Conservation (phyloP, 345 rosid genomes). For the Sisymbrium altissimum region DNA sequence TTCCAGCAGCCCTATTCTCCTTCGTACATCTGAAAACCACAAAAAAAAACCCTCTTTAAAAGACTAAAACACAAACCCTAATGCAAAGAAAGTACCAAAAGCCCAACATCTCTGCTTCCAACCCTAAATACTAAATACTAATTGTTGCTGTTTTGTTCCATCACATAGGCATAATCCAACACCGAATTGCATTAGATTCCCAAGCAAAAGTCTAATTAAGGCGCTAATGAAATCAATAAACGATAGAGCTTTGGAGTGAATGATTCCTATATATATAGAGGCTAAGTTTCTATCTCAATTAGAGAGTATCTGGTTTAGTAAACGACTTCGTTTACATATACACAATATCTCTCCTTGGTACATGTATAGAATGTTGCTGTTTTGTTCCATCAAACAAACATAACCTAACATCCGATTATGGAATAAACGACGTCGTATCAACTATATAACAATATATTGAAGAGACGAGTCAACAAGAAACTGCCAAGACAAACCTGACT, state of each 20-base stretch:
- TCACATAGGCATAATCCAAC: background rate
- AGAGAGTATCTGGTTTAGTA: background rate
- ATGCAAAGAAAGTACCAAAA: background rate
- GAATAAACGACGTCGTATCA: too few species aligned
- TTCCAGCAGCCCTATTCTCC: conserved; percentile 87
- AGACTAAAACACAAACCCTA: background rate
- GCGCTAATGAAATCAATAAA: background rate
- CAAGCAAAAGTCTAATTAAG: background rate
- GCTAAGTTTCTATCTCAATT: background rate
- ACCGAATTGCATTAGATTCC: background rate
- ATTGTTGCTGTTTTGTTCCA: background rate
- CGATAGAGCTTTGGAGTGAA: background rate
- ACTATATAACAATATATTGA: too few species aligned
- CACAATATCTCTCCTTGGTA: background rate
- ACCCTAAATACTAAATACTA: background rate
- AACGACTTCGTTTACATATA: background rate
- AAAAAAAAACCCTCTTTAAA: background rate
- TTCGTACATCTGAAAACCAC: conserved; percentile 57
- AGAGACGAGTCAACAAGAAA: background rate
- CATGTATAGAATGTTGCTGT: background rate
- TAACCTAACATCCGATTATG: too few species aligned
- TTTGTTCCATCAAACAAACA: too few species aligned
- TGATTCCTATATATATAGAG: background rate
- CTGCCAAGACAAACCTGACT: conserved; percentile 59
- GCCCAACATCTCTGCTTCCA: background rate